phyloP scores from a whole-genome alignment of 305 asterid species.

The Fraxinus latifolia region DNA sequence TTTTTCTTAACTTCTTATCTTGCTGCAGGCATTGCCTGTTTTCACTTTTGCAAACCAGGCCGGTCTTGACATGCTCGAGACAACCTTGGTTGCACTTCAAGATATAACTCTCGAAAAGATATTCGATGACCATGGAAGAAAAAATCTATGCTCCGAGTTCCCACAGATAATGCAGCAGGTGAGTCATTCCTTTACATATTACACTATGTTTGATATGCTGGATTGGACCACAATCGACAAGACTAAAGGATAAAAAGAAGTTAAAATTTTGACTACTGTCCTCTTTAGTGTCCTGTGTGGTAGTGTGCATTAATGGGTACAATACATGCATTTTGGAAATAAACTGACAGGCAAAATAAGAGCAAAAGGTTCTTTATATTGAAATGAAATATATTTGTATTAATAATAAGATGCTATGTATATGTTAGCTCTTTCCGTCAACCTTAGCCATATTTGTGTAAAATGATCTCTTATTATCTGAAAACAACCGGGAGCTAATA shows the following conservation, averaged over 20 bases:
- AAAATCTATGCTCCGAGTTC: conserved; percentile 70
- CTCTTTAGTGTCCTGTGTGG: background rate
- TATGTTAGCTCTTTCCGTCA: background rate
- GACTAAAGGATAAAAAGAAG: background rate
- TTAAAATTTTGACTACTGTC: background rate
- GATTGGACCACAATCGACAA: background rate
- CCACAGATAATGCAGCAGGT: conserved; percentile 97
- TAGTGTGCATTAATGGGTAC: background rate
- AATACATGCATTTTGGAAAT: background rate
- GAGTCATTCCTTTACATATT: background rate
- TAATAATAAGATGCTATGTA: background rate
- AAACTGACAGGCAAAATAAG: background rate
- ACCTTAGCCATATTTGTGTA: background rate
- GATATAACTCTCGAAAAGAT: conserved; percentile 83
- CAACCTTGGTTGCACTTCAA: conserved; percentile 89
- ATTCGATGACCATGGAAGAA: conserved; percentile 85
- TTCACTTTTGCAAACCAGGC: conserved; percentile 92
- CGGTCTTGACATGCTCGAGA: conserved; percentile 95
- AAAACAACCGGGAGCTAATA: background rate
- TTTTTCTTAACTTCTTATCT: background rate
- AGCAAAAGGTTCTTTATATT: background rate
- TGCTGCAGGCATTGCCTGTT: conserved; percentile 71
- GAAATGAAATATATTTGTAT: background rate
- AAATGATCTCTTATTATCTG: background rate
- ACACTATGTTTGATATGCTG: background rate